Evolutionary conservation across 164 flowering plant species (phyloP), one percentile per base, ranked within the genome.

Genomic region (Akebia trifoliata): DNA sequence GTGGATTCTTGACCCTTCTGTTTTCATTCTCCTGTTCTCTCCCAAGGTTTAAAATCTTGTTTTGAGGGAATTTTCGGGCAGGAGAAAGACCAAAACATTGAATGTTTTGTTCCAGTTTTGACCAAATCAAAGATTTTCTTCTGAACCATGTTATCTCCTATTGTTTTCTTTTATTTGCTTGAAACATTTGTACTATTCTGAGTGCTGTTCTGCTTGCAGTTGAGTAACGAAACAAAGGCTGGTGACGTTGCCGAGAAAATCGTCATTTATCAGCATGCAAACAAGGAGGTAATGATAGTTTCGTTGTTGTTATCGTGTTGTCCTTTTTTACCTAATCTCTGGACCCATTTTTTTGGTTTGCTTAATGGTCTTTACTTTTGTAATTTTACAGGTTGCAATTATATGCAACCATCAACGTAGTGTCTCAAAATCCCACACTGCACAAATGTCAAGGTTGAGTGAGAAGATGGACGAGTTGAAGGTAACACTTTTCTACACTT

Each of bases 361-460:
- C 12, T 38, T 42, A 6, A 31, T 25, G 21, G 15, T 52, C 50
- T 49, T 21, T 35, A n/a, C 34, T 58, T 12, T 53, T 47, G 15
- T 11, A 21, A 11, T 39, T 51, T 52, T 79, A 59, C 78, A 94
- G 99, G 99, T 94, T 69, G 97, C 99, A 32, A 94, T 94, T 50
- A 87, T 94, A 35, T 94, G 99, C 70, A 94, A 94, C 69, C 99
- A 94, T 81, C 99, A 94, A 62, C 93, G 97, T 24, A 76, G 67
- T 72, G 80, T 86, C 30, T 90, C 99, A 37, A 94, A 90, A 77
- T 72, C 89, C 56, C 97, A 90, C 57, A 45, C 46, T 68, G 76
- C 85, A 36, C 96, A 88, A 70, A 89, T 94, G 85, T 36, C 67
- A 14, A 84, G 63, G 44, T 72, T 94, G 76, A 62, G 54, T 40